Evolutionary conservation across 2,329 filamentous ascomycete genomes (phyloP).

Genomic region (Lachnellula occidentalis): DNA sequence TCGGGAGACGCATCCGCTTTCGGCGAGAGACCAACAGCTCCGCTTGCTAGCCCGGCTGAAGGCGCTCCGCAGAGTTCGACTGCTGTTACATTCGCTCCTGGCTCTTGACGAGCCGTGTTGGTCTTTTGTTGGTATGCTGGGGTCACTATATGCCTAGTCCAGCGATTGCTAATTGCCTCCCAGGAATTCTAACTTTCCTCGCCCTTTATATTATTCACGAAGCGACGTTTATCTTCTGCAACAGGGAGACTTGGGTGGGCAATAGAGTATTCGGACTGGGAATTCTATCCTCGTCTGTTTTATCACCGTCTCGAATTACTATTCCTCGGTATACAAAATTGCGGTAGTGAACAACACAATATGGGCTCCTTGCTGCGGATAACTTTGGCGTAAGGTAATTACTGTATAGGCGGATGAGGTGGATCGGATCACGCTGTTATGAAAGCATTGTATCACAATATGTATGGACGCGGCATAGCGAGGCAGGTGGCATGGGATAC

Average conservation of each 20-base stretch:
- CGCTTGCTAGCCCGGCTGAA: slow-evolving; percentile 10
- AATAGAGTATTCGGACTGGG: too few relatives aligned
- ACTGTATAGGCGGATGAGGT: not conserved
- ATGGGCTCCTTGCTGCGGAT: not conserved
- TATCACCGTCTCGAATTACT: not conserved
- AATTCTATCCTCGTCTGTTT: not conserved
- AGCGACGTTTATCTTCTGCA: not conserved
- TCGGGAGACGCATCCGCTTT: slow-evolving; percentile 16
- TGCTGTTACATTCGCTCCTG: slow-evolving; percentile 5
- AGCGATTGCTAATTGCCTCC: not conserved
- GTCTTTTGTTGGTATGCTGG: not conserved
- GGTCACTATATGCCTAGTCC: not conserved
- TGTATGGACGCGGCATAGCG: not conserved
- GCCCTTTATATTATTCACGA: not conserved
- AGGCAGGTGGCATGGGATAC: not conserved
- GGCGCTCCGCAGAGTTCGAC: not conserved
- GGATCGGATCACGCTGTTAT: too few relatives aligned
- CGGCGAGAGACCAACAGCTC: slow-evolving; percentile 7
- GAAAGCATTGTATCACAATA: not conserved
- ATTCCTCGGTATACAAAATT: not conserved
- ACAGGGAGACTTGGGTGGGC: too few relatives aligned
- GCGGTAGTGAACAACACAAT: not conserved
- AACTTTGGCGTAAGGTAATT: not conserved
- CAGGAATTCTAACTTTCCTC: not conserved
- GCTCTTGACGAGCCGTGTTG: not conserved